These are phyloP conservation scores for Pseudonitzschia pungens DNA, from an alignment of 108 stramenopile genomes.

Conservation along the genomic window DNA sequence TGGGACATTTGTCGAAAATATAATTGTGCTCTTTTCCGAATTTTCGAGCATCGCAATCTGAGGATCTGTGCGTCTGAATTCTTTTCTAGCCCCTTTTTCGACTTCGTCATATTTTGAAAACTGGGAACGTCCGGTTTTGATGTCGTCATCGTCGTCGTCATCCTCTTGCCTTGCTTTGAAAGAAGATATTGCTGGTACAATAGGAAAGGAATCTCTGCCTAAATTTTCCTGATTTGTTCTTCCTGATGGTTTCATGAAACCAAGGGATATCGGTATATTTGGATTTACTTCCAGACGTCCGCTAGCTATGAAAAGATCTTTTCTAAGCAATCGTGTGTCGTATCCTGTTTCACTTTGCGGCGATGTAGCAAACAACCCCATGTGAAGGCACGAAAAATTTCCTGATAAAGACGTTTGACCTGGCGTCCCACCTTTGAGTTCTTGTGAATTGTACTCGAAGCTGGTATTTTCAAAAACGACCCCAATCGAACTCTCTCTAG, in stretches of 20 bases:
- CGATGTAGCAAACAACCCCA: conserved; percentile 21
- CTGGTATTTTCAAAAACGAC: conserved; percentile 15
- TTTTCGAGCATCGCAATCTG: conserved; percentile 61
- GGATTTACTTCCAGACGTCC: conserved; percentile 39
- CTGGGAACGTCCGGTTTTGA: background rate
- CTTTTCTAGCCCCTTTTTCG: conserved; percentile 28
- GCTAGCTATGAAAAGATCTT: conserved; percentile 23
- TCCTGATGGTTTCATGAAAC: background rate
- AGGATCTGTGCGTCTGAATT: conserved; percentile 54
- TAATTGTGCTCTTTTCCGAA: conserved; percentile 44
- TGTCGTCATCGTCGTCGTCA: conserved; percentile 66
- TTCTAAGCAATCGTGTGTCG: conserved; percentile 23
- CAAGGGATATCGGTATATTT: conserved; percentile 30
- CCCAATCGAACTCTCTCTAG: conserved; percentile 15
- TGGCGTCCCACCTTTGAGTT: background rate
- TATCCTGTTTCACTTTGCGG: conserved; percentile 18
- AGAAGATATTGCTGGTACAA: conserved; percentile 65
- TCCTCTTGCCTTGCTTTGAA: conserved; percentile 75
- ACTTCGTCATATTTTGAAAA: conserved; percentile 10
- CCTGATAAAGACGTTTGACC: background rate
- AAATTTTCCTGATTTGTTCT: background rate
- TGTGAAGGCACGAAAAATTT: conserved; percentile 12
- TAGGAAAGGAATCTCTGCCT: conserved; percentile 51
- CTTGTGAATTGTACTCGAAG: conserved; percentile 7
- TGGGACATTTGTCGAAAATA: conserved; percentile 50